A percentile compares a stretch with the other conserved stretches of the same genome.
phyloP scores from a whole-genome alignment of 495 filamentous ascomycete genomes.

The Trichoderma reesei region DNA sequence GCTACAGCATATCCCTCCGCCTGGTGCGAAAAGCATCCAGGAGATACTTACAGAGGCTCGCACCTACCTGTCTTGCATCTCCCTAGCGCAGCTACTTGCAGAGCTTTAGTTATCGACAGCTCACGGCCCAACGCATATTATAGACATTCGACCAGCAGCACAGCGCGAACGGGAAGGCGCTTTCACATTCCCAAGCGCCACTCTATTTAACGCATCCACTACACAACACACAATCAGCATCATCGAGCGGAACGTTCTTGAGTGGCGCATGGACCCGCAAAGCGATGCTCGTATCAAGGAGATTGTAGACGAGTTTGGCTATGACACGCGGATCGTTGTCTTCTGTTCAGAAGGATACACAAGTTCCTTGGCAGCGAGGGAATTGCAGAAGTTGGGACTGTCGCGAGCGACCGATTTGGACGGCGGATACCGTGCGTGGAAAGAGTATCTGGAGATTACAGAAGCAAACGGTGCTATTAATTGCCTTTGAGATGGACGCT shows the following conservation, averaged over 20 bases:
- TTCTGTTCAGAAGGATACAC: neutral
- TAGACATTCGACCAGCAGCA: neutral
- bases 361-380: neutral
- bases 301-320: constrained; percentile 3
- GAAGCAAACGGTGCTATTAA: neutral
- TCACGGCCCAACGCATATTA: neutral
- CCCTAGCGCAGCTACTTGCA: neutral
- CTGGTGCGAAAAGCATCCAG: neutral
- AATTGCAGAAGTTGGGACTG: neutral
- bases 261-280: constrained; percentile 1
- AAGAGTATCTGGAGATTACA: neutral
- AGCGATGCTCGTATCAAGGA: neutral
- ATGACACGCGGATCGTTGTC: neutral
- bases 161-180: constrained; percentile 1
- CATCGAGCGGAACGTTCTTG: neutral
- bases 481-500: no score
- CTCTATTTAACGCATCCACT: neutral
- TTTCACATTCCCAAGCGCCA: neutral
- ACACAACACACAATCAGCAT: neutral
- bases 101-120: neutral
- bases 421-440: neutral
- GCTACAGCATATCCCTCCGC: neutral
- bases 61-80: neutral
- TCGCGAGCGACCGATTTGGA: neutral
- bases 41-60: neutral